Percentiles rank a stretch among this genome's conserved stretches.
These are phyloP conservation scores for Fulvia fulva DNA, from an alignment of 2,329 filamentous ascomycete genomes.

Conservation along the genomic window DNA sequence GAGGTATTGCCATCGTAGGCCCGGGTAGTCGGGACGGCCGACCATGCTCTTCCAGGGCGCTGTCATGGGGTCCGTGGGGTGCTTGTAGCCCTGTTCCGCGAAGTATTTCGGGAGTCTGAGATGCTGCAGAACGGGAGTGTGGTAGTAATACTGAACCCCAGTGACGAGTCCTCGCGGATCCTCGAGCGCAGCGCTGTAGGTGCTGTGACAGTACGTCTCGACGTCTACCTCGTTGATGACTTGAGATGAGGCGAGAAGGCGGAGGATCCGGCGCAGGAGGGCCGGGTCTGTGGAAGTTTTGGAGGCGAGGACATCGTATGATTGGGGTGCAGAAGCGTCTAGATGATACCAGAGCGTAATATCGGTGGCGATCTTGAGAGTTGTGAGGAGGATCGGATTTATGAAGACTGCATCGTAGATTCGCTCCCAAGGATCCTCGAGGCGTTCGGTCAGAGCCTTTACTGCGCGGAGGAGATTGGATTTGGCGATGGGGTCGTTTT, in stretches of 20 bases:
- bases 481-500: conserved; percentile 4
- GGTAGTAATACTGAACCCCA: conserved; percentile 14
- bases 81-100: too few species aligned
- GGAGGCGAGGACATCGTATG: conserved; percentile 1
- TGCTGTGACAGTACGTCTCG: conserved; percentile 12
- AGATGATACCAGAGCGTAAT: conserved; percentile 12
- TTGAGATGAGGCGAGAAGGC: conserved; percentile 9
- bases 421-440: conserved; percentile 17
- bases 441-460: conserved; percentile 8
- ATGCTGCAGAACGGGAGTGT: conserved; percentile 4
- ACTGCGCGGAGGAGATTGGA: conserved; percentile 7
- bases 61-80: too few species aligned
- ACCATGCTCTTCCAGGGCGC: conserved; percentile 14
- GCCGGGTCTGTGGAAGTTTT: conserved; percentile 10
- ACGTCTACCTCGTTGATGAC: conserved; percentile 6
- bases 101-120: conserved; percentile 18
- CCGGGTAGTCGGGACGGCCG: conserved; percentile 4
- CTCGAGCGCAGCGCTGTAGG: conserved; percentile 7
- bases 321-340: background rate
- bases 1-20: conserved; percentile 10
- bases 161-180: conserved; percentile 10
- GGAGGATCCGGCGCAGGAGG: conserved; percentile 12
- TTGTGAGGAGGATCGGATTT: conserved; percentile 4
- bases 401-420: conserved; percentile 13
- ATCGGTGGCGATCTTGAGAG: conserved; percentile 9